Conservation (phyloP, 108 stramenopile genomes). For the Fragilaria radians region DNA sequence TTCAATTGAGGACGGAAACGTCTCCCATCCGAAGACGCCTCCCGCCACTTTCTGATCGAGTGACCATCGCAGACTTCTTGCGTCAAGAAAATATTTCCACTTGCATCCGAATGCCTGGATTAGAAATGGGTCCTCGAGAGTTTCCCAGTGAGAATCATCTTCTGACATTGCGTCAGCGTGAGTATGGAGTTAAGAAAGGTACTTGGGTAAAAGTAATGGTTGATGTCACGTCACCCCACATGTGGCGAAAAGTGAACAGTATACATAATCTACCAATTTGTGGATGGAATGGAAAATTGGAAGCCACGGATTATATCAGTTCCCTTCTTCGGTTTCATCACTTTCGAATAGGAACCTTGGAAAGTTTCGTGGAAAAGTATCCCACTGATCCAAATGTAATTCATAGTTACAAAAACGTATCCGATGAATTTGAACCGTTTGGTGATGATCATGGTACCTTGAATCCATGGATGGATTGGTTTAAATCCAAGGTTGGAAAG, state of each 20-base stretch:
- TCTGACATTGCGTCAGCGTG: background rate
- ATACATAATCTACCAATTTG: slow-evolving; percentile 1
- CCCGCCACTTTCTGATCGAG: background rate
- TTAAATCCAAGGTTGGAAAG: background rate
- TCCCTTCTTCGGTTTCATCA: background rate
- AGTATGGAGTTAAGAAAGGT: background rate
- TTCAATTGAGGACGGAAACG: background rate
- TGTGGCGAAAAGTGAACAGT: background rate
- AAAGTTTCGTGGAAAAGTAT: background rate
- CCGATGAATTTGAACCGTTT: background rate
- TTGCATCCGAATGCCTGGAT: background rate
- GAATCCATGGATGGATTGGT: background rate
- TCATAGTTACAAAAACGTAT: background rate
- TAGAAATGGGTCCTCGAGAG: background rate
- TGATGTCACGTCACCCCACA: background rate
- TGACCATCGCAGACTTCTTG: background rate
- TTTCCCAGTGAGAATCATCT: background rate
- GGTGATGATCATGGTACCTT: background rate
- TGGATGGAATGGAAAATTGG: background rate
- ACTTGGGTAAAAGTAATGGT: background rate
- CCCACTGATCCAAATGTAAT: background rate
- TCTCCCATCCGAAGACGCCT: background rate
- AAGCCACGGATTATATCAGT: background rate
- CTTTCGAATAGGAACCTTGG: background rate
- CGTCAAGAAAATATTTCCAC: background rate